phyloP scores from a whole-genome alignment of 768 basidiomycete genomes.

The Serpula lacrymans region DNA sequence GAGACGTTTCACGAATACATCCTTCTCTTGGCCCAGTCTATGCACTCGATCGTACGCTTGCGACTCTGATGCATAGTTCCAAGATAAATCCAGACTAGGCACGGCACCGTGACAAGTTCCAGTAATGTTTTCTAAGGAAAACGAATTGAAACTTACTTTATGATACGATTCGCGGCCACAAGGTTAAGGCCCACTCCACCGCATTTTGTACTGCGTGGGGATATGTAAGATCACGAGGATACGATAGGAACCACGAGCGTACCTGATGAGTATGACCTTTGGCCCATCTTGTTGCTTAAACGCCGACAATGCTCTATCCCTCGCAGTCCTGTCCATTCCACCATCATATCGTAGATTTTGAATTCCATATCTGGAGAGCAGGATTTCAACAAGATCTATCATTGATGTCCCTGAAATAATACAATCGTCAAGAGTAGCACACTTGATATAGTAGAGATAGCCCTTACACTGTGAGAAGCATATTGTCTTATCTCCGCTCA shows the following conservation, averaged over 20 bases:
- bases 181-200: constrained; percentile 72
- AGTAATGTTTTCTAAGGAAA: background rate
- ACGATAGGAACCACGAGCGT: constrained; percentile 4
- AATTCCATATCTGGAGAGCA: constrained; percentile 58
- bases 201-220: constrained; percentile 47
- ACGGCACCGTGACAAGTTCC: background rate
- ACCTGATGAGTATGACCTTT: constrained; percentile 67
- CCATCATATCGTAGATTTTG: constrained; percentile 63
- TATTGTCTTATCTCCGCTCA: constrained; percentile 65
- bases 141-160: constrained; percentile 46
- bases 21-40: constrained; percentile 67
- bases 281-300: constrained; percentile 59
- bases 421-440: constrained; percentile 1
- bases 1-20: constrained; percentile 64
- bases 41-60: constrained; percentile 64
- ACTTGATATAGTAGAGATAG: no score
- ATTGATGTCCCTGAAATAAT: constrained; percentile 62
- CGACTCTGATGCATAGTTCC: constrained; percentile 71
- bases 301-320: constrained; percentile 46
- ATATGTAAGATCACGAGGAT: background rate
- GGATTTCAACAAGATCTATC: constrained; percentile 61
- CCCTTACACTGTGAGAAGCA: constrained; percentile 69
- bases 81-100: constrained; percentile 63
- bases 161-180: constrained; percentile 63
- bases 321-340: constrained; percentile 53